Evolutionary conservation across 2,329 filamentous ascomycete genomes (phyloP).

Genomic region (Phoma sp.): DNA sequence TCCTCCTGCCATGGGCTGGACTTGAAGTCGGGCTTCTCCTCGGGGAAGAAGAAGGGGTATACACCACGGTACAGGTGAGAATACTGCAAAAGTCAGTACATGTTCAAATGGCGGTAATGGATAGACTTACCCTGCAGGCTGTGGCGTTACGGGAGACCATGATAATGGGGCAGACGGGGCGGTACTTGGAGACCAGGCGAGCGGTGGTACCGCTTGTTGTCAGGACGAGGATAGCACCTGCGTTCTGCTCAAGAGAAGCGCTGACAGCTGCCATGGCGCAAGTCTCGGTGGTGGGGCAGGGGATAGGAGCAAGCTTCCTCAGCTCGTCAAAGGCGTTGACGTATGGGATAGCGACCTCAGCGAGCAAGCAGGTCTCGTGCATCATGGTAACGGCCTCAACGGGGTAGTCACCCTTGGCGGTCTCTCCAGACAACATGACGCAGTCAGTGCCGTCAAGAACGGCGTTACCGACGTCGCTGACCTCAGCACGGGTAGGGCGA

Average conservation of each 20-base stretch:
- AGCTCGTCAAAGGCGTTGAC: conserved; percentile 97
- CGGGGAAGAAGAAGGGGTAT: conserved; percentile 94
- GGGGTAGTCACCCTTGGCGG: conserved; percentile 96
- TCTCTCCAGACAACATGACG: conserved; percentile 99
- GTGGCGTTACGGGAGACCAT: conserved; percentile 92
- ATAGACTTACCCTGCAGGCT: conserved; percentile 71
- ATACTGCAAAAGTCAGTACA: conserved; percentile 60
- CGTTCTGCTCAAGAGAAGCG: conserved; percentile 93
- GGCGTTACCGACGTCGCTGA: conserved; percentile 97
- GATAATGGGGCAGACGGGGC: conserved; percentile 98
- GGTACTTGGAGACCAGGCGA: conserved; percentile 96
- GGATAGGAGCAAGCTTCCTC: conserved; percentile 80
- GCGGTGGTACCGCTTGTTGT: conserved; percentile 96
- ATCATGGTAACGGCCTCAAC: conserved; percentile 94
- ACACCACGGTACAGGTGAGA: conserved; percentile 96
- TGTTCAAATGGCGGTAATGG: not conserved
- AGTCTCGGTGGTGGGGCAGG: conserved; percentile 88
- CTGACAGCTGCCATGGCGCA: conserved; percentile 97
- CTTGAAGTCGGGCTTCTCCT: conserved; percentile 93
- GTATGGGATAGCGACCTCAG: conserved; percentile 97
- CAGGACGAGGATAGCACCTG: conserved; percentile 92
- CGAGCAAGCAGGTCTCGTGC: conserved; percentile 96
- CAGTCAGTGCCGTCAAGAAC: conserved; percentile 98
- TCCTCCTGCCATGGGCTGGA: conserved; percentile 98
- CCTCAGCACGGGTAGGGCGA: conserved; percentile 95